Evolutionary conservation across 2,329 filamentous ascomycete species (phyloP).

Genomic region (Venturia nashicola): DNA sequence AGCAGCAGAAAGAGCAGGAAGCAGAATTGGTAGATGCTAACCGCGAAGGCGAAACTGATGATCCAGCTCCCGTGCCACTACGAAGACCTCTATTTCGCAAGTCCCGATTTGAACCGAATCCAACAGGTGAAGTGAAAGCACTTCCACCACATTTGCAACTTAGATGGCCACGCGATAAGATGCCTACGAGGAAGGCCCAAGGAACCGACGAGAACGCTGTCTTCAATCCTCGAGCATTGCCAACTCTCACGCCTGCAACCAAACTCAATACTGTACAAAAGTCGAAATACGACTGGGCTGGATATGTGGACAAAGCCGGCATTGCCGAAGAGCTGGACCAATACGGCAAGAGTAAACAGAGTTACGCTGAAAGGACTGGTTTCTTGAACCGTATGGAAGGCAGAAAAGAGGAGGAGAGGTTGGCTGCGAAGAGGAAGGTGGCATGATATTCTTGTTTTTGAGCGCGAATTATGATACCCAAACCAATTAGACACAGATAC

Average conservation of each 20-base stretch:
- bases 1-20: conserved; percentile 10
- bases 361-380: conserved; percentile 49
- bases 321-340: conserved; percentile 49
- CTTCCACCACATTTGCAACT: conserved; percentile 33
- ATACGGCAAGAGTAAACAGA: conserved; percentile 49
- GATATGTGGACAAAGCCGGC: conserved; percentile 48
- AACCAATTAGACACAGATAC: background rate
- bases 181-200: conserved; percentile 5
- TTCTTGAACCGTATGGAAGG: conserved; percentile 48
- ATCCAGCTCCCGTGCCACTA: conserved; percentile 13
- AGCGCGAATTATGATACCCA: background rate
- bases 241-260: conserved; percentile 24
- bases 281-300: conserved; percentile 52
- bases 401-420: conserved; percentile 43
- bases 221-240: background rate
- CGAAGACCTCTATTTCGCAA: conserved; percentile 32
- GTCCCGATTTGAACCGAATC: conserved; percentile 39
- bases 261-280: conserved; percentile 58
- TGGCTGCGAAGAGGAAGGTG: conserved; percentile 21
- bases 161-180: conserved; percentile 21
- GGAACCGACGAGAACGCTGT: conserved; percentile 13
- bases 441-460: conserved; percentile 1
- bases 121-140: conserved; percentile 32
- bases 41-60: conserved; percentile 22
- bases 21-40: conserved; percentile 13